Percentiles rank a stretch among this genome's conserved stretches.
Evolutionary conservation across 352 stramenopile species (phyloP).

Genomic region (Pythium coloratum): DNA sequence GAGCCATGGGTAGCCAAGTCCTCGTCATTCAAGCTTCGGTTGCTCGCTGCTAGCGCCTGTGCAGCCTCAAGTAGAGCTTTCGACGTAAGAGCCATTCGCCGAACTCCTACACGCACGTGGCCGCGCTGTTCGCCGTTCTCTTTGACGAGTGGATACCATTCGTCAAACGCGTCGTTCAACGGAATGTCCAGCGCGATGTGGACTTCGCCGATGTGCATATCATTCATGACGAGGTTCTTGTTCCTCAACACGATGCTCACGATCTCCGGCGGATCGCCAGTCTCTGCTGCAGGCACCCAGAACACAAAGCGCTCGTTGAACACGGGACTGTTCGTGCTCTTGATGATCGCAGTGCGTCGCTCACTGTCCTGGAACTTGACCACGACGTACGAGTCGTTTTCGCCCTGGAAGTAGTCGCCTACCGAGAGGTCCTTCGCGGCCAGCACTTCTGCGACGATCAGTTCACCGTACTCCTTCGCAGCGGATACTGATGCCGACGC

Average conservation of each 20-base stretch:
- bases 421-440: conserved; percentile 47
- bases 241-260: conserved; percentile 55
- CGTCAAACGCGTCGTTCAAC: conserved; percentile 62
- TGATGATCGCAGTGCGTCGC: conserved; percentile 37
- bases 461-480: conserved; percentile 59
- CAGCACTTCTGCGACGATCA: conserved; percentile 67
- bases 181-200: conserved; percentile 66
- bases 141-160: conserved; percentile 71
- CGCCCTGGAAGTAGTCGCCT: conserved; percentile 41
- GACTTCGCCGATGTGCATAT: conserved; percentile 69
- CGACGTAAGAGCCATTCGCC: conserved; percentile 59
- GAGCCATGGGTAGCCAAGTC: conserved; percentile 45
- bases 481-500: background rate
- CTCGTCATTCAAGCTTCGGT: conserved; percentile 45
- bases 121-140: conserved; percentile 59
- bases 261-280: conserved; percentile 31
- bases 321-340: conserved; percentile 30
- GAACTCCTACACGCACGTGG: conserved; percentile 45
- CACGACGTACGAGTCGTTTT: conserved; percentile 45
- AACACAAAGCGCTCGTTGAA: conserved; percentile 80
- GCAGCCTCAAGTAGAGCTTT: conserved; percentile 46
- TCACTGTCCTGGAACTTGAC: conserved; percentile 40
- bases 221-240: conserved; percentile 38
- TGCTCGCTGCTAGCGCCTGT: conserved; percentile 39
- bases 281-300: conserved; percentile 52